Evolutionary conservation across 2,329 filamentous ascomycete species (phyloP).

Genomic region (Cladosporium sp.): DNA sequence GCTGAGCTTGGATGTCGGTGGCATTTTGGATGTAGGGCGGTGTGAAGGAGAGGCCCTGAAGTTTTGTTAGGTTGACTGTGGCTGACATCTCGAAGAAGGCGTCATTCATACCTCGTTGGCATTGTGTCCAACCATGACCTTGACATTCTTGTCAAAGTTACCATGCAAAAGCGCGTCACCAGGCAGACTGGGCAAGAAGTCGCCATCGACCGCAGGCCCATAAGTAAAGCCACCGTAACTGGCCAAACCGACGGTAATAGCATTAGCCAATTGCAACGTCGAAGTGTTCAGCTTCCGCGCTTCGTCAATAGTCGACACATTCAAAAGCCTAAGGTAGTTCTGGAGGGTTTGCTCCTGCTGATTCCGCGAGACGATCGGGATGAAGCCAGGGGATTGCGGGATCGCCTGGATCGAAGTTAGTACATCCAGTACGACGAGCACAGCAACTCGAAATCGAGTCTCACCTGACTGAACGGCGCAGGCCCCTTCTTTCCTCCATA

Average conservation of each 20-base stretch:
- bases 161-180: slow-evolving; percentile 42
- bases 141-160: slow-evolving; percentile 42
- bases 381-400: slow-evolving; percentile 44
- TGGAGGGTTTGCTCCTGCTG: slow-evolving; percentile 38
- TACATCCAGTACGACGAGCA: not conserved
- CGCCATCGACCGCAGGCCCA: slow-evolving; percentile 47
- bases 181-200: slow-evolving; percentile 46
- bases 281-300: slow-evolving; percentile 39
- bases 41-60: slow-evolving; percentile 40
- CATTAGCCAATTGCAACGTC: slow-evolving; percentile 42
- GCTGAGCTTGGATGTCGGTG: slow-evolving; percentile 24
- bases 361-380: slow-evolving; percentile 31
- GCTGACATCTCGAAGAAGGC: not conserved
- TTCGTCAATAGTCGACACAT: slow-evolving; percentile 42
- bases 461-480: slow-evolving; percentile 37
- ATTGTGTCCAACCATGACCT: slow-evolving; percentile 44
- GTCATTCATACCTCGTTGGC: slow-evolving; percentile 32
- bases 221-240: slow-evolving; percentile 44
- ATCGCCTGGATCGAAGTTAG: slow-evolving; percentile 34
- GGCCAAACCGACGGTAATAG: slow-evolving; percentile 36
- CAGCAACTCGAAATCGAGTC: not conserved
- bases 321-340: slow-evolving; percentile 38
- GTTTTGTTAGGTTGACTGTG: not conserved
- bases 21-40: slow-evolving; percentile 34
- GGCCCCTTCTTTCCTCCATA: slow-evolving; percentile 41